Evolutionary conservation across 2,329 filamentous ascomycete species (phyloP), one percentile per base, ranked within the genome.

Genomic region (Curvularia spicifera): DNA sequence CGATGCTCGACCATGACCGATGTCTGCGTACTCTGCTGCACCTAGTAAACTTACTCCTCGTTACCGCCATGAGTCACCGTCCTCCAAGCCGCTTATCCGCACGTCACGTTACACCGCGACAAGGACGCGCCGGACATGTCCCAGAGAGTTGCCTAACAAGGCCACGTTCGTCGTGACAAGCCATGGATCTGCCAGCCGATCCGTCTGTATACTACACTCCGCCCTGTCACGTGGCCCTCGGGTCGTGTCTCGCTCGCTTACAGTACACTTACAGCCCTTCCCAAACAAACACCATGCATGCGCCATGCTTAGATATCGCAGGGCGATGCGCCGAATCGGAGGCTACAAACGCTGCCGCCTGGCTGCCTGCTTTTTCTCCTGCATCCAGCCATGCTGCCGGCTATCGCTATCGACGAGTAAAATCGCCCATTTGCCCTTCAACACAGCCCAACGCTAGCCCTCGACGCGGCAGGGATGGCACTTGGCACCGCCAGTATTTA

Each of bases 401-500:
- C 26, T 10, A 55, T 18, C 49, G 55, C 63, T 47, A 72, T 72
- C 65, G 69, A 62, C 72, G 70, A 75, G 74, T 75, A 33, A 57
- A 35, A 60, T 29, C 29, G 28, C 15, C 50, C 24, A 24, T 51
- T 46, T 65, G 52, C 18, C 61, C 60, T 56, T 56, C 53, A 55
- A 67, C 71, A 74, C 69, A 68, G 72, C 71, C 72, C 61, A 54
- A 54, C 60, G 69, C 66, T 68, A 68, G 61, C 56, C 51, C 50
- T 59, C 54, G 58, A 71, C 64, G 63, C 68, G 67, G 61, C 69
- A 69, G 65, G 70, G 67, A 57, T 64, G 18, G 18, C 56, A 62
- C 72, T 72, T 72, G 71, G 70, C 70, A 66, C 53, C 58, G 61
- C 61, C 49, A 55, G 45, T 64, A 64, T 71, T 70, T 73, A 75